A percentile compares a stretch with the other conserved stretches of the same genome.
phyloP scores from a whole-genome alignment of 257 asterid species.

The Scutellaria minor region DNA sequence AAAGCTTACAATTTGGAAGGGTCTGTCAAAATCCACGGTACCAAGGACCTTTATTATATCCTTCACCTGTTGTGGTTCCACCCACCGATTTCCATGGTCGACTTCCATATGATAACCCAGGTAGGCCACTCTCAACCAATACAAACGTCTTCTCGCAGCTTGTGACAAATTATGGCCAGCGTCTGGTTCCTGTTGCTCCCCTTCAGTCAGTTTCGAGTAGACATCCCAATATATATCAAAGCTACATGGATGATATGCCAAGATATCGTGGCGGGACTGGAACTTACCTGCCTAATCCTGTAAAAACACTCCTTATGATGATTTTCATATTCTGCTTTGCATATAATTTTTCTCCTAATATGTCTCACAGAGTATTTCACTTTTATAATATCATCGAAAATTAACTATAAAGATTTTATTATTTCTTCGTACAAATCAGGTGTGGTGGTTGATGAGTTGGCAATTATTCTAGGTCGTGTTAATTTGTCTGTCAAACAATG shows the following conservation, averaged over 20 bases:
- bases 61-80: conserved; percentile 82
- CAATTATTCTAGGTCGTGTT: neutral
- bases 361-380: conserved; percentile 1
- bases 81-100: conserved; percentile 76
- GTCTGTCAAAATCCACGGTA: conserved; percentile 73
- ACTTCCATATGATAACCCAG: conserved; percentile 78
- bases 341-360: neutral
- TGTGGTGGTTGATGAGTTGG: neutral
- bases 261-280: conserved; percentile 94
- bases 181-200: conserved; percentile 69
- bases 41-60: conserved; percentile 59
- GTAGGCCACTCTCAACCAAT: conserved; percentile 67
- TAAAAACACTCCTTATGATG: conserved; percentile 45
- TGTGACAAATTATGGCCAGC: conserved; percentile 68
- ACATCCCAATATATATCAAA: conserved; percentile 75
- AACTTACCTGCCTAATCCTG: conserved; percentile 96
- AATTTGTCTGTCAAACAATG: neutral
- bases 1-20: conserved; percentile 87
- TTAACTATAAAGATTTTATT: neutral
- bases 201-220: conserved; percentile 66
- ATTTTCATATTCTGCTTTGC: conserved; percentile 21
- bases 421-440: neutral
- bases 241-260: conserved; percentile 73
- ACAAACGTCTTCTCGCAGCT: conserved; percentile 63
- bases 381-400: neutral